phyloP scores from a whole-genome alignment of 2,329 filamentous ascomycete species.

The Pyrenophora graminea region DNA sequence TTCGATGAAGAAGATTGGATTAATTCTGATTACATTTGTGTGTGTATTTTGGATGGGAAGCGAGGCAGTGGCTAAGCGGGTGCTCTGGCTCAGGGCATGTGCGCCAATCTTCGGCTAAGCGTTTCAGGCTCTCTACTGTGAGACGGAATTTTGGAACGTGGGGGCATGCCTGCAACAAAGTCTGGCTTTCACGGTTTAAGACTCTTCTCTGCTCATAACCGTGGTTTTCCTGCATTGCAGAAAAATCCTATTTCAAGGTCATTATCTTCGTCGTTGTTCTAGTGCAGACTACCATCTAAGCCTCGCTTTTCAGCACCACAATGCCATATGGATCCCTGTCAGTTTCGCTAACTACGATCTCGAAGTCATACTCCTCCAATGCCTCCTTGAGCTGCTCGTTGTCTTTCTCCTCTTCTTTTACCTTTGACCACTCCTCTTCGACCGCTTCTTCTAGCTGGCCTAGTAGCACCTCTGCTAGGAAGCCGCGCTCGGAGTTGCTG shows the following conservation, averaged over 20 bases:
- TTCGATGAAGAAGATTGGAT: background rate
- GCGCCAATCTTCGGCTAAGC: too few relatives aligned
- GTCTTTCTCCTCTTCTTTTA: slow-evolving; percentile 50
- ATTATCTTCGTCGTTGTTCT: too few relatives aligned
- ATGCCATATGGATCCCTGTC: slow-evolving; percentile 91
- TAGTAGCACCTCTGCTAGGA: slow-evolving; percentile 72
- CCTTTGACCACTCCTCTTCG: slow-evolving; percentile 57
- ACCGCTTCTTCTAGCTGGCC: slow-evolving; percentile 66
- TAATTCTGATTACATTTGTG: too few relatives aligned
- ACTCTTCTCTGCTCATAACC: background rate
- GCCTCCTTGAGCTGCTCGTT: slow-evolving; percentile 52
- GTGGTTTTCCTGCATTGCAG: too few relatives aligned
- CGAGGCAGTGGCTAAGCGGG: too few relatives aligned
- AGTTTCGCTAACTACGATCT: slow-evolving; percentile 74
- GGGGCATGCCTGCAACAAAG: too few relatives aligned
- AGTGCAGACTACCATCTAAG: background rate
- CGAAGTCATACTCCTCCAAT: slow-evolving; percentile 58
- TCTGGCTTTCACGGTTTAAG: background rate
- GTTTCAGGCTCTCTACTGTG: too few relatives aligned
- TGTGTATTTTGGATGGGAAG: background rate
- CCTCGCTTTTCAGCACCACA: slow-evolving; percentile 37
- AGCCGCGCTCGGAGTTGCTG: slow-evolving; percentile 88
- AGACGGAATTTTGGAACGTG: too few relatives aligned
- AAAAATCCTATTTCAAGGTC: too few relatives aligned
- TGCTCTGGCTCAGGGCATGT: too few relatives aligned